These are phyloP conservation scores for Monosporascus cannonballus DNA, from an alignment of 2,329 filamentous ascomycete genomes.

Conservation along the genomic window DNA sequence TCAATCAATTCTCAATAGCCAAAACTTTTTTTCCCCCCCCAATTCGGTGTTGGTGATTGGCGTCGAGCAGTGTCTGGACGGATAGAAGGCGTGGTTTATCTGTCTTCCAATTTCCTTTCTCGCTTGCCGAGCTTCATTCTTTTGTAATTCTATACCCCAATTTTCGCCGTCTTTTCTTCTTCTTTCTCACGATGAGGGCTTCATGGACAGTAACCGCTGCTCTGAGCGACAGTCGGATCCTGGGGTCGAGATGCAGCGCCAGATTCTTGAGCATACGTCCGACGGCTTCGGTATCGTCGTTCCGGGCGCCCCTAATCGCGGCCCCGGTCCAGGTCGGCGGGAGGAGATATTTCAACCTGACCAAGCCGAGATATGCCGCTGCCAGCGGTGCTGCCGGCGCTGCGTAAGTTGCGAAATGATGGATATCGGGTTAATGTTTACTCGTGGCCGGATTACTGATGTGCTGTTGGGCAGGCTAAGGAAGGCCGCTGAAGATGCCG, in stretches of 20 bases:
- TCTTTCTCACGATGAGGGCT: slow-evolving; percentile 30
- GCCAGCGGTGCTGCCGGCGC: slow-evolving; percentile 27
- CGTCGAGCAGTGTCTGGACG: too few relatives aligned
- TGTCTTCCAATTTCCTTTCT: too few relatives aligned
- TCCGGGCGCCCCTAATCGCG: slow-evolving; percentile 26
- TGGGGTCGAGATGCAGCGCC: slow-evolving; percentile 25
- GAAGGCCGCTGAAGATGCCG: slow-evolving; percentile 47
- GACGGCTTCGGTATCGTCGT: slow-evolving; percentile 18
- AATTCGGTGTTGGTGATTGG: too few relatives aligned
- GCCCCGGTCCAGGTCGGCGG: slow-evolving; percentile 26
- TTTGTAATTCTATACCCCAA: too few relatives aligned
- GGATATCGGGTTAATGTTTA: background rate
- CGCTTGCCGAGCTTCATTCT: too few relatives aligned
- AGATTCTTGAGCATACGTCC: slow-evolving; percentile 28
- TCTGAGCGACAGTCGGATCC: slow-evolving; percentile 30
- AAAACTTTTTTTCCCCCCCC: too few relatives aligned
- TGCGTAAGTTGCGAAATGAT: slow-evolving; percentile 27
- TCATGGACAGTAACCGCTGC: slow-evolving; percentile 29
- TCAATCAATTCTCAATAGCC: too few relatives aligned
- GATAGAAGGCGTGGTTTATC: too few relatives aligned
- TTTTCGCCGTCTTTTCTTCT: too few relatives aligned
- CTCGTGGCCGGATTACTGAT: slow-evolving; percentile 1
- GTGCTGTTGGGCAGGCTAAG: slow-evolving; percentile 29
- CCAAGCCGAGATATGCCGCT: slow-evolving; percentile 26
- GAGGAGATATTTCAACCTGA: slow-evolving; percentile 34